Conservation (phyloP, 768 basidiomycete genomes). For the Mycena alexandri region DNA sequence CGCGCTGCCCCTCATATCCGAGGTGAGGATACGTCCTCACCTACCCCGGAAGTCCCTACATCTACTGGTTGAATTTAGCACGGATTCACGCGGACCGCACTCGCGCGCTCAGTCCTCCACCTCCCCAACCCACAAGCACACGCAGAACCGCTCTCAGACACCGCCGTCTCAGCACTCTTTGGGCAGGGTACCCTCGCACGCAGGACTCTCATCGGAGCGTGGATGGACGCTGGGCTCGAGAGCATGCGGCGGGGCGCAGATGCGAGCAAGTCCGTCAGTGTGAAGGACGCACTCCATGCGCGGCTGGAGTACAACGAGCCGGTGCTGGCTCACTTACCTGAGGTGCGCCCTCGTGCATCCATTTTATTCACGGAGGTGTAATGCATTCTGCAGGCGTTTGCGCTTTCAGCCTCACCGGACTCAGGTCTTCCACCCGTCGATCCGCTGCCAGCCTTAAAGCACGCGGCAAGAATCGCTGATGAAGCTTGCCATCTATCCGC, state of each 20-base stretch:
- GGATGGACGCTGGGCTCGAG: slow-evolving; percentile 76
- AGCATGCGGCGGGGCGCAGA: slow-evolving; percentile 59
- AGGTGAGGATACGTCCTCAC: slow-evolving; percentile 16
- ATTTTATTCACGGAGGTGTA: not conserved
- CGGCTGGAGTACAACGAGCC: slow-evolving; percentile 77
- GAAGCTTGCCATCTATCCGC: slow-evolving; percentile 73
- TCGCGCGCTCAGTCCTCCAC: slow-evolving; percentile 72
- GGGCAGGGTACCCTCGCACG: slow-evolving; percentile 77
- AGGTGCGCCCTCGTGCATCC: slow-evolving; percentile 58
- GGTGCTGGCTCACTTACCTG: slow-evolving; percentile 73
- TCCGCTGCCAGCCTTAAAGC: slow-evolving; percentile 69
- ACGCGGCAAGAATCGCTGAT: slow-evolving; percentile 73
- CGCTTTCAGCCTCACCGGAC: slow-evolving; percentile 69
- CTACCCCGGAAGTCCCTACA: not conserved
- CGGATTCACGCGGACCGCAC: slow-evolving; percentile 81
- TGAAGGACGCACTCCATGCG: slow-evolving; percentile 61
- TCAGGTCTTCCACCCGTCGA: slow-evolving; percentile 66
- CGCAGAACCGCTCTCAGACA: slow-evolving; percentile 71
- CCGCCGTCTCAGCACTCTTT: slow-evolving; percentile 79
- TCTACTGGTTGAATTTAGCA: slow-evolving; percentile 51
- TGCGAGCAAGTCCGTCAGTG: slow-evolving; percentile 48
- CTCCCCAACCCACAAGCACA: slow-evolving; percentile 61
- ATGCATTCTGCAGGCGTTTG: slow-evolving; percentile 72
- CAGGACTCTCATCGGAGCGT: slow-evolving; percentile 74
- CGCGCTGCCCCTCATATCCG: slow-evolving; percentile 70